Percentiles rank a stretch among this genome's conserved stretches.
These are phyloP conservation scores for Phoma sp. DNA, from an alignment of 2,329 filamentous ascomycete species.

Conservation along the genomic window DNA sequence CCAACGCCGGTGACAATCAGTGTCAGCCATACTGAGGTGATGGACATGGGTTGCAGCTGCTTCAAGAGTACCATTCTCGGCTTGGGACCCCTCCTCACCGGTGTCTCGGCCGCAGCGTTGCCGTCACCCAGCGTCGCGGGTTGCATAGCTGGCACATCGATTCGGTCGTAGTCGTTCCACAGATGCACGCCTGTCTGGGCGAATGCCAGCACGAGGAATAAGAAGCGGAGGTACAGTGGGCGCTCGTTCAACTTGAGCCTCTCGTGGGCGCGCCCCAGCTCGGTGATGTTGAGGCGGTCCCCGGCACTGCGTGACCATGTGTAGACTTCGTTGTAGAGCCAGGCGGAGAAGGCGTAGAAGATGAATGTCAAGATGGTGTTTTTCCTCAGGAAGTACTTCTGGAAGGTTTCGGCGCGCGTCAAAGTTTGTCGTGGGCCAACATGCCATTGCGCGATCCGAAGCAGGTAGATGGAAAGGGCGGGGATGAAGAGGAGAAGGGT, in stretches of 20 bases:
- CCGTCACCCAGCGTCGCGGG: constrained; percentile 30
- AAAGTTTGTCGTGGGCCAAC: constrained; percentile 66
- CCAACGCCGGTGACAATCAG: constrained; percentile 56
- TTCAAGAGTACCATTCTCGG: constrained; percentile 29
- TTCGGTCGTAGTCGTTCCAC: constrained; percentile 73
- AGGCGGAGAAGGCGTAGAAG: constrained; percentile 80
- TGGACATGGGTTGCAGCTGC: constrained; percentile 25
- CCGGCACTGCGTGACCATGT: constrained; percentile 70
- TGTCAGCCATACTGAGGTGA: constrained; percentile 39
- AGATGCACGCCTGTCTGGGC: constrained; percentile 75
- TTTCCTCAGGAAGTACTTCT: constrained; percentile 62
- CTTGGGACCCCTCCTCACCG: constrained; percentile 18
- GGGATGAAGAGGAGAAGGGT: constrained; percentile 77
- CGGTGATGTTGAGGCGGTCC: constrained; percentile 75
- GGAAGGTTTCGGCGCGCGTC: constrained; percentile 70
- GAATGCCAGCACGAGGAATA: constrained; percentile 71
- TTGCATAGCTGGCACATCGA: constrained; percentile 56
- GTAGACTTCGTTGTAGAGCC: constrained; percentile 80
- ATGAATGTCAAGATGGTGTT: constrained; percentile 72
- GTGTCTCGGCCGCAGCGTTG: constrained; percentile 9
- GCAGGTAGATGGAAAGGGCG: constrained; percentile 77
- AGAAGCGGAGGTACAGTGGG: constrained; percentile 77
- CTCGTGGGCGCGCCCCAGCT: constrained; percentile 69
- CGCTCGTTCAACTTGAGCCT: constrained; percentile 83
- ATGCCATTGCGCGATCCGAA: constrained; percentile 85